Conservation (phyloP, 2,329 filamentous ascomycete species). For the Xylaria digitata region DNA sequence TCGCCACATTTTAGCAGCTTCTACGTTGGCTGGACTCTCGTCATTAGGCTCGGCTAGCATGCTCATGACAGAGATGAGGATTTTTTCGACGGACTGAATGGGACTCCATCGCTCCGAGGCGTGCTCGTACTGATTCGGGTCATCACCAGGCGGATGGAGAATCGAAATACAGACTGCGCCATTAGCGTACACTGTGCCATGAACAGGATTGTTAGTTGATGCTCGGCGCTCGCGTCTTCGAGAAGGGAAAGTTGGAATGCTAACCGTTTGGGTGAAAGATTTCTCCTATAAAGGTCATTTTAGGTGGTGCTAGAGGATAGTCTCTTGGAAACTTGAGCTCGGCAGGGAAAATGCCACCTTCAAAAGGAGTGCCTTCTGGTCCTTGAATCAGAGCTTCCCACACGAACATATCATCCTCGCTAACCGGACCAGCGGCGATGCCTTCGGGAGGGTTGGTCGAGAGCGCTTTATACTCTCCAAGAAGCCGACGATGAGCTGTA, state of each 20-base stretch:
- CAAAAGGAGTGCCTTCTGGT: conserved; percentile 94
- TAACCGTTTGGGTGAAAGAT: conserved; percentile 97
- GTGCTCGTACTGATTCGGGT: conserved; percentile 98
- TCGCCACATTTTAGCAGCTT: conserved; percentile 96
- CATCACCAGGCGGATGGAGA: conserved; percentile 93
- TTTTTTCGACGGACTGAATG: conserved; percentile 98
- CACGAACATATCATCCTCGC: conserved; percentile 92
- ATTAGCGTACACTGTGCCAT: conserved; percentile 80
- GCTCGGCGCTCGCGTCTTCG: not conserved
- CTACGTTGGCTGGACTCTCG: conserved; percentile 94
- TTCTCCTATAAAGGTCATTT: conserved; percentile 94
- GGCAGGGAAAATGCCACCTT: conserved; percentile 94
- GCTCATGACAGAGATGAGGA: conserved; percentile 95
- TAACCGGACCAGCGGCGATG: conserved; percentile 92
- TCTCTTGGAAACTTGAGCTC: conserved; percentile 95
- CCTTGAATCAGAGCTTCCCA: conserved; percentile 98
- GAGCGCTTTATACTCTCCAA: conserved; percentile 95
- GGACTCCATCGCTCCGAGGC: conserved; percentile 96
- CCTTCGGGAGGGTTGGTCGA: conserved; percentile 97
- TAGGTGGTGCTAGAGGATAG: conserved; percentile 95
- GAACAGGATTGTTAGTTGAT: conserved; percentile 15
- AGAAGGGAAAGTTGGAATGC: not conserved
- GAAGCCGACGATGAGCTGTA: conserved; percentile 81
- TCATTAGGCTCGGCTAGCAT: conserved; percentile 98
- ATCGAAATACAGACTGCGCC: conserved; percentile 98